phyloP scores from a whole-genome alignment of 164 flowering plant genomes.

The Sextonia rubra region DNA sequence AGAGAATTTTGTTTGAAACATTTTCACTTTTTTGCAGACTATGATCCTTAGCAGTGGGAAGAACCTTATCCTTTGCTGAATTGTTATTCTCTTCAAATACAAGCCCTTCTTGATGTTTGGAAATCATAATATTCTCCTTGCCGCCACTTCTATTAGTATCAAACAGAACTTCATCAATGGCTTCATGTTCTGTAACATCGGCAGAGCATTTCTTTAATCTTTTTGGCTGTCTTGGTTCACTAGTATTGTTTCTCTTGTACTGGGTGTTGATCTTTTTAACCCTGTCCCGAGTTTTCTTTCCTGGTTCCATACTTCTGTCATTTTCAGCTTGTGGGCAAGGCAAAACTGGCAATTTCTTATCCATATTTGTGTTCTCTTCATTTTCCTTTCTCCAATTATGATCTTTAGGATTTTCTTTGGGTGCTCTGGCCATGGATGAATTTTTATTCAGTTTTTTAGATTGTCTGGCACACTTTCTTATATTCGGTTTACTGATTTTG shows the following conservation, averaged over 20 bases:
- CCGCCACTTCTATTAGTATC: not conserved
- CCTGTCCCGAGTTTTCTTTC: not conserved
- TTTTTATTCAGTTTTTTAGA: not conserved
- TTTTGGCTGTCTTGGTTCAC: conserved; percentile 13
- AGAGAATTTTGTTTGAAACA: conserved; percentile 22
- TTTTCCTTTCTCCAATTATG: not conserved
- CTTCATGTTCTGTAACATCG: not conserved
- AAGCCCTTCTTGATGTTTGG: conserved; percentile 9
- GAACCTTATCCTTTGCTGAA: conserved; percentile 14
- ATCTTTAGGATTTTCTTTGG: conserved; percentile 11
- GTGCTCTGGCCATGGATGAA: not conserved
- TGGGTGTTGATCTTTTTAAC: not conserved
- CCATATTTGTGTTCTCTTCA: conserved; percentile 4
- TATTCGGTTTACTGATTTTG: not conserved
- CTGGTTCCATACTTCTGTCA: conserved; percentile 3
- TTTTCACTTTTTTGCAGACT: conserved; percentile 42
- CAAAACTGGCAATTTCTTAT: not conserved
- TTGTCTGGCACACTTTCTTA: not conserved
- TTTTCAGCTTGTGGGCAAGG: conserved; percentile 1
- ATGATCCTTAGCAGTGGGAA: conserved; percentile 10
- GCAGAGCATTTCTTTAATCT: conserved; percentile 19
- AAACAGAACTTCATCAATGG: not conserved
- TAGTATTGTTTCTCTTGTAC: conserved; percentile 6
- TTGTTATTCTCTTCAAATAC: not conserved
- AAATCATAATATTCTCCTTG: not conserved